Base-by-base conservation (phyloP, 2,329 filamentous ascomycete genomes). In the Aureobasidium lini region DNA sequence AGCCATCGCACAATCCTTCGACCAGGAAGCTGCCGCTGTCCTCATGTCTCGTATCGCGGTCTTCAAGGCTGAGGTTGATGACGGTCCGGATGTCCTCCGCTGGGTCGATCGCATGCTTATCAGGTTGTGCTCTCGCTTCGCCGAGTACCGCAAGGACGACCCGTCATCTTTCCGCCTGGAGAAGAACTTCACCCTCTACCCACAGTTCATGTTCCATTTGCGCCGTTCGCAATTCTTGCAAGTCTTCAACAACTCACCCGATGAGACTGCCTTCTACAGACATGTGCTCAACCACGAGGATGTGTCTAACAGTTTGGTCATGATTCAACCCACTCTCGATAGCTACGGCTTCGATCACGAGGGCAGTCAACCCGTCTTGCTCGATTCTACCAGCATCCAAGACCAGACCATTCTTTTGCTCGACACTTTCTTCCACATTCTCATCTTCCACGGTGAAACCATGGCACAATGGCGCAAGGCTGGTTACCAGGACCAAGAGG, bases 71-170 rank as follows among this genome's bases (percentile, higher is more conserved):
- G 94, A 99, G 72, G 92, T 97, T 29, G 94, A 99, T 67, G 94
- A 99, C 71, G 94, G 94, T 0, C 94, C 94, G n/a, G 94, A 99
- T 73, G 93, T 99, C 29, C 81, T 99, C 59, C 85, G 94, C 71
- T 99, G 94, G 94, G 94, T 99, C 28, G 94, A 99, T 71, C 85
- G 94, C 65, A 99, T 99, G 94, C 84, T 99, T 61, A 99, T 99
- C 72, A 84, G 94, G 57, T 81, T 99, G 29, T 99, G 94, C 79
- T 95, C 93, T 43, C 85, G 93, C 66, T 99, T 99, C 71, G 94
- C 94, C 31, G 94, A 99, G 74, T 99, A 99, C 73, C 84, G 94
- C 63, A 99, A 99, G 76, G 94, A 99, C 71, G 94, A 99, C 68
- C 91, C 94, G 13, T 95, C 93, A 5, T 97, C 93, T 0, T 99